A percentile compares a stretch with the other conserved stretches of the same genome.
Evolutionary conservation across 306 rosid species (phyloP).

Genomic region (Amphicarpaea edgeworthii): DNA sequence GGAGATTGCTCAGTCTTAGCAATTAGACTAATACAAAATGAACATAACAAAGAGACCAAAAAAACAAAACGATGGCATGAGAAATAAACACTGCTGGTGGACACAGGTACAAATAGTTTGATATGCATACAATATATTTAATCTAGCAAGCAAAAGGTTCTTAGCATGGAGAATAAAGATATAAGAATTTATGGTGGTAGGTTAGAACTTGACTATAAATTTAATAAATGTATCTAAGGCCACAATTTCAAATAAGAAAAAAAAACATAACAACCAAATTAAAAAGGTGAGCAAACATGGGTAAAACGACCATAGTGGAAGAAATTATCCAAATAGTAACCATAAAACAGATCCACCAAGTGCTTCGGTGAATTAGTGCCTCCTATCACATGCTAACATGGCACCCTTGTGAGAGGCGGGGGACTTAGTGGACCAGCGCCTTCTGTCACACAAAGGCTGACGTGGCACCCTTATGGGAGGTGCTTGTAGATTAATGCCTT

Average conservation of each 20-base stretch:
- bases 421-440: too few species aligned
- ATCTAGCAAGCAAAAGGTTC: neutral
- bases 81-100: neutral
- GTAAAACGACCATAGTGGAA: too few species aligned
- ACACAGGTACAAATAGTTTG: neutral
- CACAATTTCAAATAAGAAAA: slow-evolving; percentile 26
- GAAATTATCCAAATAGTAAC: too few species aligned
- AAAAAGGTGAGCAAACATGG: slow-evolving; percentile 15
- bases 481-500: too few species aligned
- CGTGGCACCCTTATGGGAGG: too few species aligned
- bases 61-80: neutral
- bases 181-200: slow-evolving; percentile 11
- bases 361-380: too few species aligned
- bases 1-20: neutral
- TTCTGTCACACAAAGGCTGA: too few species aligned
- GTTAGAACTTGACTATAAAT: slow-evolving; percentile 1
- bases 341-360: too few species aligned
- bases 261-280: slow-evolving; percentile 5
- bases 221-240: neutral
- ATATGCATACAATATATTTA: slow-evolving; percentile 24
- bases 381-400: too few species aligned
- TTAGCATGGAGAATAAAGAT: neutral
- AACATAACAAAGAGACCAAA: neutral
- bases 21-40: slow-evolving; percentile 11
- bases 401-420: too few species aligned